Conservation (phyloP, 192 early-diverging fungal genomes). For the Coemansia sp. region DNA sequence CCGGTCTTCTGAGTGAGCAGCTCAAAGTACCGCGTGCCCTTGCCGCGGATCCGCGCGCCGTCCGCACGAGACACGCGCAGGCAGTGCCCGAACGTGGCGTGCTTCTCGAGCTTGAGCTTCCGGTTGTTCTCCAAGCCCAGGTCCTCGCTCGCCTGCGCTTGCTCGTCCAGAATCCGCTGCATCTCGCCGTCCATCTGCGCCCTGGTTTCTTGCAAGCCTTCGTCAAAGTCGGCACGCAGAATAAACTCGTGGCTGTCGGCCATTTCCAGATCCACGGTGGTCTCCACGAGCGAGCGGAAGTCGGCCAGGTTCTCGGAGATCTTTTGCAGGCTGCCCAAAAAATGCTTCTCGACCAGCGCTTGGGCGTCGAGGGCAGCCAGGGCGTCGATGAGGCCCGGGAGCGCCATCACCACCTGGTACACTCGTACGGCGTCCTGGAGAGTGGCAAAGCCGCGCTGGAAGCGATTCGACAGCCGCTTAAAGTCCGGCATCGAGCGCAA, state of each 20-base stretch:
- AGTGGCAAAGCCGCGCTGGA: slow-evolving; percentile 72
- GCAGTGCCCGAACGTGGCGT: slow-evolving; percentile 78
- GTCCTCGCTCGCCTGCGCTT: slow-evolving; percentile 54
- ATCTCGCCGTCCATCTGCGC: slow-evolving; percentile 56
- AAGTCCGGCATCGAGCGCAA: slow-evolving; percentile 86
- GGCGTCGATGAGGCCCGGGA: slow-evolving; percentile 63
- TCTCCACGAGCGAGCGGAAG: slow-evolving; percentile 82
- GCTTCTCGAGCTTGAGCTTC: slow-evolving; percentile 89
- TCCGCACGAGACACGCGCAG: slow-evolving; percentile 76
- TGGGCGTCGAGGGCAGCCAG: slow-evolving; percentile 50
- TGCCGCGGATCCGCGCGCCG: slow-evolving; percentile 65
- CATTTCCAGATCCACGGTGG: slow-evolving; percentile 83
- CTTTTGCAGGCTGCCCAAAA: slow-evolving; percentile 55
- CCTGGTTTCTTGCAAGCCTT: slow-evolving; percentile 42
- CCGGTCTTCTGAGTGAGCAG: slow-evolving; percentile 86
- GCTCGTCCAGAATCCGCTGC: slow-evolving; percentile 61
- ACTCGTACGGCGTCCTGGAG: slow-evolving; percentile 86
- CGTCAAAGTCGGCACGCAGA: slow-evolving; percentile 83
- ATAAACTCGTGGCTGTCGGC: slow-evolving; percentile 83
- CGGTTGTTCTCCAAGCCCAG: slow-evolving; percentile 78
- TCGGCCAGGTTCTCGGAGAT: slow-evolving; percentile 60
- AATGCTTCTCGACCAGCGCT: slow-evolving; percentile 54
- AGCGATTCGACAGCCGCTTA: slow-evolving; percentile 79
- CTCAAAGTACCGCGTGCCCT: slow-evolving; percentile 71
- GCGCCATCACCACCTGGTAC: slow-evolving; percentile 77